These are phyloP conservation scores for Tagetes erecta DNA, from an alignment of 129 eudicot genomes.

Conservation along the genomic window DNA sequence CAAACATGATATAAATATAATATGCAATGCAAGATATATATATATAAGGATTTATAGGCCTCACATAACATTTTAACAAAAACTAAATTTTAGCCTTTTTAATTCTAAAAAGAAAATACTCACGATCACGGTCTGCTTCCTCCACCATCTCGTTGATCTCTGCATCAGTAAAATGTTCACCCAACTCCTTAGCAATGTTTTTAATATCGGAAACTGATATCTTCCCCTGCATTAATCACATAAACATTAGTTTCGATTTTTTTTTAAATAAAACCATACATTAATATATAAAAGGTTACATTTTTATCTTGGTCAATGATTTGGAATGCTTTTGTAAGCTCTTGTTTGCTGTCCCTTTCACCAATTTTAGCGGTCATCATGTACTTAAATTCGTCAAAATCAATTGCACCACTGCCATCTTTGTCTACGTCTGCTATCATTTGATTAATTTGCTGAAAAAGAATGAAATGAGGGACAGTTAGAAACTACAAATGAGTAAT, in stretches of 20 bases:
- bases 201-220: conserved; percentile 76
- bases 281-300: conserved; percentile 39
- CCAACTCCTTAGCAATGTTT: conserved; percentile 77
- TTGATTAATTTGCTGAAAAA: conserved; percentile 71
- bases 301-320: conserved; percentile 87
- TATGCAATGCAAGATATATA: not conserved
- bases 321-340: conserved; percentile 80
- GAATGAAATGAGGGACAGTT: not conserved
- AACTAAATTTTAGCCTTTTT: not conserved
- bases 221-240: conserved; percentile 56
- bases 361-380: conserved; percentile 98
- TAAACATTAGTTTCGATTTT: not conserved
- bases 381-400: conserved; percentile 78
- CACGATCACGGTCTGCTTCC: conserved; percentile 92
- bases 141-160: conserved; percentile 88
- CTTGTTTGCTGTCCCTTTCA: conserved; percentile 88
- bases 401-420: conserved; percentile 91
- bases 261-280: not conserved
- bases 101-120: conserved; percentile 31
- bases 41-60: not conserved
- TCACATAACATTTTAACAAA: not conserved
- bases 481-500: not conserved
- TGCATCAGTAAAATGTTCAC: conserved; percentile 64
- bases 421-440: conserved; percentile 98
- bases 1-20: not conserved